phyloP scores from a whole-genome alignment of 495 filamentous ascomycete species.

The Penicillium parvum region DNA sequence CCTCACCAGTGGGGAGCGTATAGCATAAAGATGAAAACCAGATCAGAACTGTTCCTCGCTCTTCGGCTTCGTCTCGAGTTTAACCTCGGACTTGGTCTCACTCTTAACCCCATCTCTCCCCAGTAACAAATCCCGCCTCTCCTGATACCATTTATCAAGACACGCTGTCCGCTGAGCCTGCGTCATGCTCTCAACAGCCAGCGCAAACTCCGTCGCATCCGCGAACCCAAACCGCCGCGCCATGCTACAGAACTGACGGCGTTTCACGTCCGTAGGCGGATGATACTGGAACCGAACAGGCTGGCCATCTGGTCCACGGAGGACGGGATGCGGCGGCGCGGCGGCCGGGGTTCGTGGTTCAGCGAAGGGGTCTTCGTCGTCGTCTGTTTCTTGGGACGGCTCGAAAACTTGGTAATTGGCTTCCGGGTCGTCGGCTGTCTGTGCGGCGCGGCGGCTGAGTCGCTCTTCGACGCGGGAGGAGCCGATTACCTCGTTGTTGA shows the following conservation, averaged over 20 bases:
- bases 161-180: constrained; percentile 75
- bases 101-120: background rate
- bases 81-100: constrained; percentile 1
- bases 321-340: background rate
- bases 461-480: constrained; percentile 78
- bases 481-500: constrained; percentile 94
- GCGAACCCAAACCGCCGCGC: constrained; percentile 72
- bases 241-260: constrained; percentile 88
- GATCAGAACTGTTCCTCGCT: background rate
- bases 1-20: no score
- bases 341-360: background rate
- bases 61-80: background rate
- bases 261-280: constrained; percentile 69
- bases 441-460: constrained; percentile 70
- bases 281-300: constrained; percentile 62
- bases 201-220: constrained; percentile 79
- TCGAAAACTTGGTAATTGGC: constrained; percentile 50
- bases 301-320: constrained; percentile 17
- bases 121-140: constrained; percentile 41
- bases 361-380: background rate
- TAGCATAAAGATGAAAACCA: no score
- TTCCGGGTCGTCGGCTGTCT: constrained; percentile 47
- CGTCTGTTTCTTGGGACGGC: constrained; percentile 24
- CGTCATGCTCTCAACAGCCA: constrained; percentile 91
- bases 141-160: constrained; percentile 75